Base-by-base conservation (phyloP, 2,329 filamentous ascomycete genomes). In the Clarireedia homoeocarpa region DNA sequence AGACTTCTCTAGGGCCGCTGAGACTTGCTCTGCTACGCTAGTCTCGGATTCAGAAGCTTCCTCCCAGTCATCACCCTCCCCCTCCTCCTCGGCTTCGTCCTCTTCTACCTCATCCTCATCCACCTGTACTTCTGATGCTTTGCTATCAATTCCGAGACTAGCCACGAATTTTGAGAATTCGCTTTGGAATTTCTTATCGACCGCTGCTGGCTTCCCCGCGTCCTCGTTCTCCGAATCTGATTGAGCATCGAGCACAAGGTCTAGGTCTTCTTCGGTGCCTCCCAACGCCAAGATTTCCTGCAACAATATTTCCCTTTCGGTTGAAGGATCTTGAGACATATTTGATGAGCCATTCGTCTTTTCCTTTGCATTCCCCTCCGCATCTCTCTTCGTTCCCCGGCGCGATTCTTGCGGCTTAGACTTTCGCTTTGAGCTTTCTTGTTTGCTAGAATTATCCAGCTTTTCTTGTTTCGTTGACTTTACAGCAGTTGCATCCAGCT, bases 261-360 rank as follows among this genome's bases (percentile, higher is more conserved):
- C 78, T 45, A 85, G 68, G 60, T 87, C 84, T 44, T 81, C 75
- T 68, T 86, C 81, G 53, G 85, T 82, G 14, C 84, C 84, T 3
- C 83, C 84, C 1, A 88, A 72, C 14, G 81, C 81, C 61, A 77
- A 74, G 59, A 87, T 87, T 65, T 87, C 84, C 55, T 81, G 77
- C 6, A 87, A 71, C 4, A 87, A 71, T 12, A 70, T 67, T 20
- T 61, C 60, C 26, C 51, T 51, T 26, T 27, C 56, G 47, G 23
- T 62, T 40, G 52, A 62, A 26, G 51, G 26, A 20, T 51, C 61
- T 38, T 57, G 59, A 53, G 46, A 53, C 53, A 60, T 59, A 24
- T 58, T 50, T 20, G 62, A 60, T 15, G 65, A 62, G 23, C 65
- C 60, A 50, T 67, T 64, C 12, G 49, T 49, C 20, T 57, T 38